These are phyloP conservation scores for Coemansia reversa DNA, from an alignment of 192 early-diverging fungal genomes.

Conservation along the genomic window DNA sequence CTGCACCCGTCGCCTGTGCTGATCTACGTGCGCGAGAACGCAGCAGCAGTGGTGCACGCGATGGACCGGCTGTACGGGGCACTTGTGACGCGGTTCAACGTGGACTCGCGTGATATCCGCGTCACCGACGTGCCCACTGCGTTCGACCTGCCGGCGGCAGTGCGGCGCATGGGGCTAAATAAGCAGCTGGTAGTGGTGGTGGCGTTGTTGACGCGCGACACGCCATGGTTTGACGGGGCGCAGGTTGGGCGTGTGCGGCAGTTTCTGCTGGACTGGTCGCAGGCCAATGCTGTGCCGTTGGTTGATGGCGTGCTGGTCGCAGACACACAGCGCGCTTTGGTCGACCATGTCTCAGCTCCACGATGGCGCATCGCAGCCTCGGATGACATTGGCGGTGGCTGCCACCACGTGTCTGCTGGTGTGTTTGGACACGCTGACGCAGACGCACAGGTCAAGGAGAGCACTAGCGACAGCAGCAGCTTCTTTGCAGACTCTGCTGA, in stretches of 20 bases:
- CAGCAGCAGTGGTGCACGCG: conserved; percentile 16
- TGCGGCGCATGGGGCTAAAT: conserved; percentile 40
- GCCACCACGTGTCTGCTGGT: not conserved
- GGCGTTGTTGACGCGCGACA: conserved; percentile 32
- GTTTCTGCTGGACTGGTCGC: conserved; percentile 39
- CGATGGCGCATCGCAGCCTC: conserved; percentile 26
- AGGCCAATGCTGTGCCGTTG: conserved; percentile 31
- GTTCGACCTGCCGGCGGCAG: conserved; percentile 39
- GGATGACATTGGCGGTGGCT: conserved; percentile 2
- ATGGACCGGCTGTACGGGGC: conserved; percentile 47
- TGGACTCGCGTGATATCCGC: conserved; percentile 43
- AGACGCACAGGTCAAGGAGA: not conserved
- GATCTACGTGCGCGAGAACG: conserved; percentile 44
- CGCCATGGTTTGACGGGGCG: conserved; percentile 37
- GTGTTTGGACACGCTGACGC: not conserved
- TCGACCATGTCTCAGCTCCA: conserved; percentile 9
- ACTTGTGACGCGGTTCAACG: conserved; percentile 22
- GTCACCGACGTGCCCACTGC: conserved; percentile 45
- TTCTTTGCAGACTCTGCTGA: no score
- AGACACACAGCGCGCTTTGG: conserved; percentile 11
- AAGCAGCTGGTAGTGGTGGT: conserved; percentile 45
- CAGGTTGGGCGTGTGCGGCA: conserved; percentile 34
- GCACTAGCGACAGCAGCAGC: not conserved
- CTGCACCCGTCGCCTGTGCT: conserved; percentile 45
- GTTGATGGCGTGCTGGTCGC: conserved; percentile 38